phyloP scores from a whole-genome alignment of 2,329 filamentous ascomycete genomes.

The Fusarium sp. region DNA sequence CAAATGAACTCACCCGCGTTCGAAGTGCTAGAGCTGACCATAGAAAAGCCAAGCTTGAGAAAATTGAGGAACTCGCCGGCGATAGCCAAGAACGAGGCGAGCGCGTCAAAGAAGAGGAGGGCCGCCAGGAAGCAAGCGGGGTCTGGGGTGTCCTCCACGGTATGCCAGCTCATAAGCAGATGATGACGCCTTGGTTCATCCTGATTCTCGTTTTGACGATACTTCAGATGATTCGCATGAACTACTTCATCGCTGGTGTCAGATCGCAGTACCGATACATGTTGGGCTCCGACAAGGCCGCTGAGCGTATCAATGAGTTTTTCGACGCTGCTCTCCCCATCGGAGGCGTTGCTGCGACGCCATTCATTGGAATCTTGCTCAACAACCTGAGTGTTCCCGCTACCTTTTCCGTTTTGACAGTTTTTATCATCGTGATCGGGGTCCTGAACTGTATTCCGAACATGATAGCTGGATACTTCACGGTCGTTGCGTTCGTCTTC shows the following conservation, averaged over 20 bases:
- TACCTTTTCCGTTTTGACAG: slow-evolving; percentile 66
- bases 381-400: slow-evolving; percentile 71
- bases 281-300: slow-evolving; percentile 57
- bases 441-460: slow-evolving; percentile 70
- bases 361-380: slow-evolving; percentile 75
- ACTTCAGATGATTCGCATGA: slow-evolving; percentile 71
- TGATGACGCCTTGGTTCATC: slow-evolving; percentile 73
- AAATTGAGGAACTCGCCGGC: slow-evolving; percentile 71
- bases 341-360: slow-evolving; percentile 73
- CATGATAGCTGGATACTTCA: slow-evolving; percentile 70
- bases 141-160: slow-evolving; percentile 79
- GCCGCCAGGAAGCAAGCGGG: slow-evolving; percentile 66
- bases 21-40: slow-evolving; percentile 55
- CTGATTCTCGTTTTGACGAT: slow-evolving; percentile 73
- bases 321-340: slow-evolving; percentile 65
- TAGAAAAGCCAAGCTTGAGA: slow-evolving; percentile 64
- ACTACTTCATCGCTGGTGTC: slow-evolving; percentile 74
- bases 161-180: slow-evolving; percentile 68
- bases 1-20: slow-evolving; percentile 53
- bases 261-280: slow-evolving; percentile 75
- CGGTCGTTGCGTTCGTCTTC: slow-evolving; percentile 73
- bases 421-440: slow-evolving; percentile 64
- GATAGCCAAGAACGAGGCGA: slow-evolving; percentile 61
- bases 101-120: slow-evolving; percentile 63
- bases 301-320: slow-evolving; percentile 51